A percentile compares a stretch with the other conserved stretches of the same genome.
Evolutionary conservation across 202 grass and related monocot genomes (phyloP).

Genomic region (Saccharum hybrid): DNA sequence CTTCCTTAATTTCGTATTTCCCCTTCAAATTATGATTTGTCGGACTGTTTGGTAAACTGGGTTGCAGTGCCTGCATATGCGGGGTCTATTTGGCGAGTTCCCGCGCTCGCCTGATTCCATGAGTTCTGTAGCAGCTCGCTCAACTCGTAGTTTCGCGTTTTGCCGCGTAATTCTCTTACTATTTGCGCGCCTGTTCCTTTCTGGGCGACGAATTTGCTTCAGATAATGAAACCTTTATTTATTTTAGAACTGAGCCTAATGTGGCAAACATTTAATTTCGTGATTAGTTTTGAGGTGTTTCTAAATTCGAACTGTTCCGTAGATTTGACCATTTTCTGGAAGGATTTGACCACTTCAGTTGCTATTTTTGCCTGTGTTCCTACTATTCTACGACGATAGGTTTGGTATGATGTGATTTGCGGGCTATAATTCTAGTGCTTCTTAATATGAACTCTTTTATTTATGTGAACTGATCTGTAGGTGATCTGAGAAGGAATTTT

Average conservation of each 20-base stretch:
- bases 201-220: slow-evolving; percentile 15
- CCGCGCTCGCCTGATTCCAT: not conserved
- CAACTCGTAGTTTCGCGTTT: slow-evolving; percentile 1
- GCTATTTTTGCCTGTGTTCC: slow-evolving; percentile 9
- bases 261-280: not conserved
- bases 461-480: slow-evolving; percentile 14
- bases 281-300: slow-evolving; percentile 21
- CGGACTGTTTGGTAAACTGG: slow-evolving; percentile 17
- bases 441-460: slow-evolving; percentile 28
- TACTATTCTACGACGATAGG: slow-evolving; percentile 18
- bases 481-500: slow-evolving; percentile 31
- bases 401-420: slow-evolving; percentile 28
- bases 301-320: slow-evolving; percentile 28
- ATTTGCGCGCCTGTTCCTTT: not conserved
- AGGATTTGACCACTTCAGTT: slow-evolving; percentile 37
- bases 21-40: slow-evolving; percentile 19
- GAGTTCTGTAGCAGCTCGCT: not conserved
- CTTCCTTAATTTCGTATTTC: not conserved
- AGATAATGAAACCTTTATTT: slow-evolving; percentile 6
- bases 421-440: slow-evolving; percentile 14
- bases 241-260: slow-evolving; percentile 17
- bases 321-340: slow-evolving; percentile 27
- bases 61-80: not conserved
- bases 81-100: slow-evolving; percentile 2
- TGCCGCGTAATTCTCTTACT: slow-evolving; percentile 7